phyloP scores from a whole-genome alignment of 352 stramenopile species.

The Phytophthora aleatoria region DNA sequence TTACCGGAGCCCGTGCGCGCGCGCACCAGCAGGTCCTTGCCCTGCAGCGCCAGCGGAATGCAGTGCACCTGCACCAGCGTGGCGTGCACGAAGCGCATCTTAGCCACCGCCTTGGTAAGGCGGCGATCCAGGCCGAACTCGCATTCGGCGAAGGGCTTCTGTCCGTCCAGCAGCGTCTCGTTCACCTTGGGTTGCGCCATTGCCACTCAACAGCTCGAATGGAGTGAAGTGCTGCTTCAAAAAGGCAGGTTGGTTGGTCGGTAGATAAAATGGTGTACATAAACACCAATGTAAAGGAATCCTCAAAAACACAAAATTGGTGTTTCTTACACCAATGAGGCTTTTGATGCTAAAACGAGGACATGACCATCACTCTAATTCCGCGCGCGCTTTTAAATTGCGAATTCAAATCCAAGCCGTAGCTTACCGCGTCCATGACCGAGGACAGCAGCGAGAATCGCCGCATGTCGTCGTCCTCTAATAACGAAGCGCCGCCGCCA shows the following conservation, averaged over 20 bases:
- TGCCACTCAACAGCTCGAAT: constrained; percentile 3
- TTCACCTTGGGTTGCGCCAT: constrained; percentile 57
- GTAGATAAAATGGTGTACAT: constrained; percentile 4
- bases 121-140: constrained; percentile 92
- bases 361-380: constrained; percentile 21
- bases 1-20: constrained; percentile 94
- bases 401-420: constrained; percentile 17
- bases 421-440: constrained; percentile 12
- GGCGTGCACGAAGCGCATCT: constrained; percentile 93
- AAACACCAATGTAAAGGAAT: not conserved
- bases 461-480: constrained; percentile 35
- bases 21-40: constrained; percentile 93
- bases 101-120: constrained; percentile 91
- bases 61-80: constrained; percentile 96
- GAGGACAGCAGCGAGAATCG: constrained; percentile 21
- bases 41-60: constrained; percentile 92
- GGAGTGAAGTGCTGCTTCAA: constrained; percentile 18
- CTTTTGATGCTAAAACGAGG: not conserved
- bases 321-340: not conserved
- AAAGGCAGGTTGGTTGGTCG: constrained; percentile 27
- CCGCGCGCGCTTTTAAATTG: constrained; percentile 19
- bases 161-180: constrained; percentile 74
- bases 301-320: not conserved
- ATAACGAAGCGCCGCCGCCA: constrained; percentile 21
- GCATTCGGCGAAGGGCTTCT: constrained; percentile 78